Base-by-base conservation (phyloP, 306 rosid species). In the Quercus suber region DNA sequence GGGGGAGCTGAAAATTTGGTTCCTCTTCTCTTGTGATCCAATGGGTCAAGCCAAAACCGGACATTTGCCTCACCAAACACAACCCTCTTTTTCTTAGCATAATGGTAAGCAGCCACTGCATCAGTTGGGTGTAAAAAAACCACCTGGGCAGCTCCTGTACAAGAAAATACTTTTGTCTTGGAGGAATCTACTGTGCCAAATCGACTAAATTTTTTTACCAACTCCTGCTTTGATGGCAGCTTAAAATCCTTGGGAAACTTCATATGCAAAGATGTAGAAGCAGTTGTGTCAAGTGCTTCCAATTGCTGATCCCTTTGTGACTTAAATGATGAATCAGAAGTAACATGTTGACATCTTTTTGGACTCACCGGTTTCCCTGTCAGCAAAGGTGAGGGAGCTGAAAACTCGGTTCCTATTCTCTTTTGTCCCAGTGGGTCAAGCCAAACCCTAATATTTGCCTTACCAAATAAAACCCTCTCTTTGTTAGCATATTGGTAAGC, bases 151-250 rank as follows among this genome's bases (percentile, higher is more conserved):
- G 87, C 60, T 45, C 83, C 81, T 6, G 57, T 1, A 27, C 33
- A 41, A 23, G 14, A 28, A 63, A 14, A 77, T 64, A 82, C 63
- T 59, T 72, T 80, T 21, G 90, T 82, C 52, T 20, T 75, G 31
- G 35, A 43, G 72, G 69, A 77, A 82, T 87, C 85, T 43, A 87
- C 27, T 30, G 75, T 35, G 52, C 90, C 90, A 82, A 87, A 84
- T 52, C 55, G 79, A 52, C 83, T 80, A 33, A 87, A 87, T 68
- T 74, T 84, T 77, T 84, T 67, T 71, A 84, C 64, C 45, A 87
- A 57, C 64, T 74, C 59, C 56, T 14, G 55, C 57, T 84, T 84
- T 0, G 88, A 74, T 27, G 90, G 90, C 57, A 82, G 64, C 55
- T 84, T 58, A 72, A 77, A 77, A 74, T 74, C 61, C 75, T 65